Evolutionary conservation across 1,284 basidiomycete species (phyloP).

Genomic region (Boletellus deceptivus): DNA sequence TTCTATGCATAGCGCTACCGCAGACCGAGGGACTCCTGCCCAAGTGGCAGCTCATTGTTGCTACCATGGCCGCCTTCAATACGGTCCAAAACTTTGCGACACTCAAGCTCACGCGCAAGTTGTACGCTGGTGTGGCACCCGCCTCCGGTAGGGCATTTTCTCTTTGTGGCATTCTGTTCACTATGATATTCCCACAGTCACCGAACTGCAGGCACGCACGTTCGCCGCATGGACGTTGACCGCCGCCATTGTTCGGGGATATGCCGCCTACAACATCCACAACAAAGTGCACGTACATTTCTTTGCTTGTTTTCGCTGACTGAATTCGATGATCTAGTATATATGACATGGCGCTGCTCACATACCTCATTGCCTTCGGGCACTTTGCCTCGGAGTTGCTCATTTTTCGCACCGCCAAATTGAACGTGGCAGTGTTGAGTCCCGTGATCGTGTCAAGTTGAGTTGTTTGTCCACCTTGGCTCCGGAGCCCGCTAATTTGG

Average conservation of each 20-base stretch:
- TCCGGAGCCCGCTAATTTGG: constrained; percentile 10
- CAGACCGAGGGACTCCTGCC: constrained; percentile 69
- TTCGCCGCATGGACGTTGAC: constrained; percentile 89
- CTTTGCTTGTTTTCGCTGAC: not conserved
- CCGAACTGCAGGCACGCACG: constrained; percentile 78
- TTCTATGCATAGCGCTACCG: constrained; percentile 49
- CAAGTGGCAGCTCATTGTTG: constrained; percentile 82
- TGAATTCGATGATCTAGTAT: constrained; percentile 55
- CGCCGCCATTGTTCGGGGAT: constrained; percentile 75
- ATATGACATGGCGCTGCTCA: constrained; percentile 86
- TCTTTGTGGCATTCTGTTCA: not conserved
- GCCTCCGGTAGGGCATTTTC: constrained; percentile 33
- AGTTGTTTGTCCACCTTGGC: constrained; percentile 32
- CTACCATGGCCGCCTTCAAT: constrained; percentile 79
- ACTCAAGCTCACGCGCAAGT: constrained; percentile 69
- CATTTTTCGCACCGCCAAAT: constrained; percentile 76
- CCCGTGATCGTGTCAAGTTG: constrained; percentile 88
- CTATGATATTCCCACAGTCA: constrained; percentile 53
- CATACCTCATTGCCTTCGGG: constrained; percentile 85
- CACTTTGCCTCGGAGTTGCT: constrained; percentile 89
- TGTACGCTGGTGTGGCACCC: constrained; percentile 69
- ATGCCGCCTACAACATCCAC: constrained; percentile 86
- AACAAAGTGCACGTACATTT: constrained; percentile 62
- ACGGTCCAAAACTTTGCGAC: constrained; percentile 80
- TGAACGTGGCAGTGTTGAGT: constrained; percentile 64